A percentile compares a stretch with the other conserved stretches of the same genome.
phyloP scores from a whole-genome alignment of 1,284 basidiomycete genomes.

The Pseudozyma pruni region DNA sequence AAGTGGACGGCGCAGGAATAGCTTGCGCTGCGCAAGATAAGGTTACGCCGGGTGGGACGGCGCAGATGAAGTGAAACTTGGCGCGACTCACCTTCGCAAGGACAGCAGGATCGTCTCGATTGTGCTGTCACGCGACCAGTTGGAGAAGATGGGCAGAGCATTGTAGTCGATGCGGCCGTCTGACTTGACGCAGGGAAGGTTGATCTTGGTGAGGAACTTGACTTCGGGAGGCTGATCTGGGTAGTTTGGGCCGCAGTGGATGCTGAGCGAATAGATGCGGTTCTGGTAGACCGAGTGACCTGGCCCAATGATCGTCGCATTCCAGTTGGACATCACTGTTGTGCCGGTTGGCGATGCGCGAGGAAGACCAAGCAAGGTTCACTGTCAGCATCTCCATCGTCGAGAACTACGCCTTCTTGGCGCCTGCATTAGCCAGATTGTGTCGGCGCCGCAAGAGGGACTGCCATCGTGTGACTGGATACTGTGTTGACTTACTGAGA shows the following conservation, averaged over 20 bases:
- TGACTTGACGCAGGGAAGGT: conserved; percentile 88
- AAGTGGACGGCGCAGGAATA: background rate
- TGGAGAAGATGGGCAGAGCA: conserved; percentile 57
- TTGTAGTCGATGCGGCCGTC: conserved; percentile 73
- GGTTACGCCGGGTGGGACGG: conserved; percentile 7
- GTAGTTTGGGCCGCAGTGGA: conserved; percentile 83
- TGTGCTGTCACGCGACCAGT: conserved; percentile 65
- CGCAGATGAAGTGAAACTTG: conserved; percentile 3
- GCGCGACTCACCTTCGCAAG: conserved; percentile 59
- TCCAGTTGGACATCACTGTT: conserved; percentile 89
- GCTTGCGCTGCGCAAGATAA: conserved; percentile 19
- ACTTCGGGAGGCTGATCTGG: conserved; percentile 83
- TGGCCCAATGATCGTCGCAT: conserved; percentile 97
- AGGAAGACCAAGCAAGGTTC: background rate
- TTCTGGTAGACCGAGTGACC: conserved; percentile 95
- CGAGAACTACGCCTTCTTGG: no score
- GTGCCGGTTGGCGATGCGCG: background rate
- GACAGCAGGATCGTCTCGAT: conserved; percentile 65
- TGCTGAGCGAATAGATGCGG: conserved; percentile 94
- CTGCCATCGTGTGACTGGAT: no score
- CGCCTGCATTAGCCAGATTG: no score
- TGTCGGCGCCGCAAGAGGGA: no score
- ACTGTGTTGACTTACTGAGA: conserved; percentile 61
- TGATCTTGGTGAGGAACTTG: conserved; percentile 87
- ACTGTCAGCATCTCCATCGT: background rate